Percentiles rank a stretch among this genome's conserved stretches.
These are phyloP conservation scores for Tephrocybe sp. DNA, from an alignment of 768 basidiomycete species.

Conservation along the genomic window DNA sequence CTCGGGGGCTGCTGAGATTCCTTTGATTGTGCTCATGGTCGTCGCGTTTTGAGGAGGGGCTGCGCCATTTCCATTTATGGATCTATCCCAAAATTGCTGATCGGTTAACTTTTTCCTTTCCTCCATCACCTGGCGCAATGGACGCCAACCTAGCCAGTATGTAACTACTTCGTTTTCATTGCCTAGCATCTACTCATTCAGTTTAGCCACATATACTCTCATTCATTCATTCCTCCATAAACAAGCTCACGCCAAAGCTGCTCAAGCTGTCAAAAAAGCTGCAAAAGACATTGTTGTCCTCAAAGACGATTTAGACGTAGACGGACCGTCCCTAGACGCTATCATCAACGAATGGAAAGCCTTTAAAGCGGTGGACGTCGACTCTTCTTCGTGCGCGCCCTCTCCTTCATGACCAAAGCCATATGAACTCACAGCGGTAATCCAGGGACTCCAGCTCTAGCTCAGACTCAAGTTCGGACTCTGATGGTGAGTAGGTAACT, in stretches of 20 bases:
- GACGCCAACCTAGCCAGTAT: conserved; percentile 56
- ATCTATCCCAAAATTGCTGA: neutral
- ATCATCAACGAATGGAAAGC: conserved; percentile 69
- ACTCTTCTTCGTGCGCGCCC: conserved; percentile 19
- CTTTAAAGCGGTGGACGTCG: conserved; percentile 23
- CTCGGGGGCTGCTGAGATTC: conserved; percentile 57
- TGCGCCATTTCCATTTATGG: conserved; percentile 7
- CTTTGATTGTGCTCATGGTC: conserved; percentile 73
- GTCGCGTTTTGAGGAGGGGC: conserved; percentile 14
- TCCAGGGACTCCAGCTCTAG: conserved; percentile 14
- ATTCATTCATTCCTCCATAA: conserved; percentile 73
- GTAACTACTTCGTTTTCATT: conserved; percentile 13
- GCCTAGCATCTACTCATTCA: conserved; percentile 1
- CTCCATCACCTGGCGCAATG: conserved; percentile 30
- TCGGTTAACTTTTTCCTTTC: conserved; percentile 9
- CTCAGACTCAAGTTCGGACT: conserved; percentile 25
- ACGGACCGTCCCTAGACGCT: conserved; percentile 59
- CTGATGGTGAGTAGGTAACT: conserved; percentile 20
- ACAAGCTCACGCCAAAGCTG: conserved; percentile 67
- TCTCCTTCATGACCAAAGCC: conserved; percentile 7
- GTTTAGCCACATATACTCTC: conserved; percentile 70
- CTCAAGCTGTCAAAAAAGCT: conserved; percentile 72
- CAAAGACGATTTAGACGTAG: conserved; percentile 48
- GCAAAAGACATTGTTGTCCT: conserved; percentile 62
- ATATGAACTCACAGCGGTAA: conserved; percentile 3